Base-by-base conservation (phyloP, 257 asterid genomes). In the Ocimum tenuiflorum region DNA sequence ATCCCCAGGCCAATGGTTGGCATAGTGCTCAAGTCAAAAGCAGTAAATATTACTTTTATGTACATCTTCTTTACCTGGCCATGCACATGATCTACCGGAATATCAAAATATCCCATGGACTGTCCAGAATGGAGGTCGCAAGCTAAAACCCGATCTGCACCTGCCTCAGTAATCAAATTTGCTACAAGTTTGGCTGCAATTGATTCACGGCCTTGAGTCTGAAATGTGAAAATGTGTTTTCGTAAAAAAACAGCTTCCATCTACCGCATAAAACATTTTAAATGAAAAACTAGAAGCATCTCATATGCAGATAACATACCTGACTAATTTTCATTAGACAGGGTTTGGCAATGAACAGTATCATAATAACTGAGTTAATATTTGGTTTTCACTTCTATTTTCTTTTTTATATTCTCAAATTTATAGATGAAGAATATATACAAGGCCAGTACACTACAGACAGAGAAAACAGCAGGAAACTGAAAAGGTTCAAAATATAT, bases 51-150 rank as follows among this genome's bases (percentile, higher is more conserved):
- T 43, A 49, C 35, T 33, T 35, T 14, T 22, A 59, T 48, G 18
- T 57, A 51, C 17, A 67, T 49, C 41, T 57, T 31, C 13, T 39
- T 65, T 69, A 85, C 95, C 86, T 83, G 95, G 68, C 95, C 89
- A 69, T 81, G 86, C 51, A 87, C 87, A 73, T 87, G 95, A 67
- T 87, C 95, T 68, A 87, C 95, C 61, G 95, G 92, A 63, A 87
- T 87, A 72, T 87, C 95, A 71, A 87, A 87, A 71, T 87, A 87
- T 17, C 95, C 95, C 81, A 87, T 85, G 51, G 95, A 85, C 80
- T 87, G 95, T 46, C 95, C 95, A 63, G 92, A 85, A 75, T 87
- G 95, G 69, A 87, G 92, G 72, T 87, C 95, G 62, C 95, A 85
- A 11, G 83, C 89, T 48, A 87, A 76, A 61, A 87, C 89, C 55